Evolutionary conservation across 2,329 filamentous ascomycete species (phyloP).

Genomic region (Leptodontidium sp.): DNA sequence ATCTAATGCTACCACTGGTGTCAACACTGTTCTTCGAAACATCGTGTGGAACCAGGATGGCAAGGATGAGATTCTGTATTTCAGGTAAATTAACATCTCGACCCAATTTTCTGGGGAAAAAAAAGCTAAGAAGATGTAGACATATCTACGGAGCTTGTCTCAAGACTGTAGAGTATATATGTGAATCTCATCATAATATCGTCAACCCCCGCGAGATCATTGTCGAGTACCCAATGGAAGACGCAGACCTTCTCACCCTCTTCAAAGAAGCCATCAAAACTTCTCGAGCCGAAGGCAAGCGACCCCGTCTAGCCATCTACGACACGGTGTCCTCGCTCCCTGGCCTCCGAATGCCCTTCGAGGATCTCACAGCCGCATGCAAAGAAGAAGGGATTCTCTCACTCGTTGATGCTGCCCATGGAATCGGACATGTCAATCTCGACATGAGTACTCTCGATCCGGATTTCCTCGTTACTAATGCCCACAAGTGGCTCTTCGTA

Average conservation of each 20-base stretch:
- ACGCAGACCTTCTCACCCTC: constrained; percentile 67
- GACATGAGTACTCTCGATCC: constrained; percentile 73
- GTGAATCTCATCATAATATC: constrained; percentile 64
- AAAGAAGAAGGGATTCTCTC: constrained; percentile 73
- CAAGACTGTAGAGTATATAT: constrained; percentile 74
- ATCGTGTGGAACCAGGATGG: constrained; percentile 68
- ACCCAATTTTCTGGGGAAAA: background rate
- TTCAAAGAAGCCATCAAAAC: constrained; percentile 67
- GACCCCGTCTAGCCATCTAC: constrained; percentile 74
- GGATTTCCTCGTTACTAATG: constrained; percentile 89
- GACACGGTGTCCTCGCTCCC: constrained; percentile 84
- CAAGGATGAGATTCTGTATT: constrained; percentile 78
- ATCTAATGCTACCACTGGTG: constrained; percentile 78
- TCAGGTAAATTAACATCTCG: constrained; percentile 57
- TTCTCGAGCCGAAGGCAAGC: constrained; percentile 63
- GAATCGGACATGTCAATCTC: constrained; percentile 79
- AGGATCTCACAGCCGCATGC: constrained; percentile 70
- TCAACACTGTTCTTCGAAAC: constrained; percentile 83
- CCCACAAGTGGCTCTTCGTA: constrained; percentile 85
- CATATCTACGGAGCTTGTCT: constrained; percentile 63
- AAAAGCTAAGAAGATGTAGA: constrained; percentile 10
- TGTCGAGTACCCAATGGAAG: constrained; percentile 73
- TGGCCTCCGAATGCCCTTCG: constrained; percentile 81
- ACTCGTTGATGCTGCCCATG: constrained; percentile 81
- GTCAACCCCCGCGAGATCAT: constrained; percentile 62